Percentiles rank a stretch among this genome's conserved stretches.
phyloP scores from a whole-genome alignment of 441 rosid genomes.

The Geranium incanum region DNA sequence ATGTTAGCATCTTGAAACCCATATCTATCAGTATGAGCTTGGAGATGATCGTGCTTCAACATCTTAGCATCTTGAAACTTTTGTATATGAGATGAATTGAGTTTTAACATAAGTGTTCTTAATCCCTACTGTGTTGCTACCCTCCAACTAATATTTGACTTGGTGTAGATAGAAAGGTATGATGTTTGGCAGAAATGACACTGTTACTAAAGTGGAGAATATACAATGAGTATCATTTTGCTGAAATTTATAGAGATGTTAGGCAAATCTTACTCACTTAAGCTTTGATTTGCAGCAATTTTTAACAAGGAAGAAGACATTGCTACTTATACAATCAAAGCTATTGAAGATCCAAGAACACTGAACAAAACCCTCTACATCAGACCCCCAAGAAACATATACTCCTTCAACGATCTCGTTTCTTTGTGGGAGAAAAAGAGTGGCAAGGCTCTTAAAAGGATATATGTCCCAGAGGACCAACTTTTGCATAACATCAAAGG shows the following conservation, averaged over 20 bases:
- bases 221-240: background rate
- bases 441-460: conserved; percentile 38
- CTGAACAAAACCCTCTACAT: conserved; percentile 53
- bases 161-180: no score
- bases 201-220: background rate
- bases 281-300: conserved; percentile 29
- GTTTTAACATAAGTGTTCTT: no score
- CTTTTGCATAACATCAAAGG: conserved; percentile 50
- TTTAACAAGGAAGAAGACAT: conserved; percentile 55
- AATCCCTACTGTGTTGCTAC: no score
- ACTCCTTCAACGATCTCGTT: conserved; percentile 49
- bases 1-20: no score
- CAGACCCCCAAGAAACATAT: conserved; percentile 42
- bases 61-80: no score
- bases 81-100: no score
- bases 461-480: conserved; percentile 50
- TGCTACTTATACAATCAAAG: conserved; percentile 47
- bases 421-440: conserved; percentile 59
- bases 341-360: conserved; percentile 62
- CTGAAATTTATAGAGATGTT: background rate
- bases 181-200: background rate
- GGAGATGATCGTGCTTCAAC: no score
- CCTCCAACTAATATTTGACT: no score
- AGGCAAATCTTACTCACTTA: background rate
- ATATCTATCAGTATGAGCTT: no score